These are phyloP conservation scores for Colletotrichum somersetense DNA, from an alignment of 2,329 filamentous ascomycete genomes.

Conservation along the genomic window DNA sequence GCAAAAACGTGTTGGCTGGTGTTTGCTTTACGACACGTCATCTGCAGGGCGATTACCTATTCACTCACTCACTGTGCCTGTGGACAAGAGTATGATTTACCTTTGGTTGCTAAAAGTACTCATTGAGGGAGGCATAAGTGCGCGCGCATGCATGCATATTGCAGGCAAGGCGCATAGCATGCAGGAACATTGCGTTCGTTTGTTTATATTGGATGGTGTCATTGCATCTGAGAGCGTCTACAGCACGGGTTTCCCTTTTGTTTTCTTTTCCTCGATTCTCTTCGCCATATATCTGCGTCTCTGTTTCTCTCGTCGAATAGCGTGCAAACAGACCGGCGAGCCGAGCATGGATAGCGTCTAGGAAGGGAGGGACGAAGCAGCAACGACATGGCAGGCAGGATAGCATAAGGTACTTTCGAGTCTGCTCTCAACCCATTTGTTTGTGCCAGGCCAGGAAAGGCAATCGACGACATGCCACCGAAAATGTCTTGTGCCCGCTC, in stretches of 20 bases:
- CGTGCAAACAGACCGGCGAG: conserved; percentile 6
- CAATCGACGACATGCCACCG: conserved; percentile 1
- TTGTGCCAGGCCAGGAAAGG: neutral
- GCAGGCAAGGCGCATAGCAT: neutral
- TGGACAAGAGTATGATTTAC: neutral
- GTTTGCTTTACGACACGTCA: neutral
- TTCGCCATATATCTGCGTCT: neutral
- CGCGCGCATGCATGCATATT: too few species aligned
- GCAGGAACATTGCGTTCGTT: neutral
- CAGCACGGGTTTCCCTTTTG: neutral
- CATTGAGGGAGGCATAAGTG: too few species aligned
- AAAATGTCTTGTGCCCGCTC: conserved; percentile 13
- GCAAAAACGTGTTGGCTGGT: conserved; percentile 51
- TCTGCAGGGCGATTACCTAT: neutral
- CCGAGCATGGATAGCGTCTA: neutral
- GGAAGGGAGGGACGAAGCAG: neutral
- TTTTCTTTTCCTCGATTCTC: neutral
- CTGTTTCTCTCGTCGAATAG: neutral
- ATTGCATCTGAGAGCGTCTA: conserved; percentile 10
- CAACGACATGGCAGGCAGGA: neutral
- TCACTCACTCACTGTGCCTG: neutral
- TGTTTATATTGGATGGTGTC: conserved; percentile 1
- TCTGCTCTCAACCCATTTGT: neutral
- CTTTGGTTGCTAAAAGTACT: neutral
- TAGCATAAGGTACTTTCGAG: neutral